Base-by-base conservation (phyloP, 2,329 filamentous ascomycete genomes). In the Ophiostoma sp. region DNA sequence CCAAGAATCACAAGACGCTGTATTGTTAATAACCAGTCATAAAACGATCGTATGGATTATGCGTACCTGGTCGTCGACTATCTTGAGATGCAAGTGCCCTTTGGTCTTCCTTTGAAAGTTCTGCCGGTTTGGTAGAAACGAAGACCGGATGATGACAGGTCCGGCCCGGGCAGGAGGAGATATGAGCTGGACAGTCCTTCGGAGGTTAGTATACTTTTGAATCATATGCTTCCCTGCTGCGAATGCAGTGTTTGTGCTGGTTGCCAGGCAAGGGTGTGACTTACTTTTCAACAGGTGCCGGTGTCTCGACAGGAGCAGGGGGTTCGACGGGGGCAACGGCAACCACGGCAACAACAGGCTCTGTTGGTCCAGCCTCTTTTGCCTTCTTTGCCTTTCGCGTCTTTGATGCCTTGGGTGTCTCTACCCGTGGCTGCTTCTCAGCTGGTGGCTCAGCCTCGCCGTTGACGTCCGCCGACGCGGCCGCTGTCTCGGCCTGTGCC, bases 1-100 rank as follows among this genome's bases (percentile, higher is more conserved):
- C 91, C 91, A 11, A 92, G 78, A 8, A 89, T 77, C 4, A 87
- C 79, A 55, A 90, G 79, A 16, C 87, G 83, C 86, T 89, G 66
- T 1, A 5, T 5, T 27, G 27, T 62, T 27, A 62, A 36, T 62
- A 55, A 16, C 18, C 3, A 1, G 9, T n/a, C 2, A 14, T 11
- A 16, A 9, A 3, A 42, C 6, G 27, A 18, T 6, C 4, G 14
- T 4, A 6, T 47, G 12, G n/a, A 5, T 16, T 11, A 1, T 2
- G 2, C 73, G 67, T 76, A 84, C 84, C 77, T 86, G 84, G 67
- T 81, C 81, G n/a, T 81, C 79, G 3, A 77, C 74, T 3, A 86
- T 75, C 38, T 74, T 79, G 1, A 87, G 68, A 27, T 79, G 73
- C n/a, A 81, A 64, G 1, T 76, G 72, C 0, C 81, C 82, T 62